A percentile compares a stretch with the other conserved stretches of the same genome.
phyloP scores from a whole-genome alignment of 805 yeast species.

The Saccharomyces kudriavzevii region DNA sequence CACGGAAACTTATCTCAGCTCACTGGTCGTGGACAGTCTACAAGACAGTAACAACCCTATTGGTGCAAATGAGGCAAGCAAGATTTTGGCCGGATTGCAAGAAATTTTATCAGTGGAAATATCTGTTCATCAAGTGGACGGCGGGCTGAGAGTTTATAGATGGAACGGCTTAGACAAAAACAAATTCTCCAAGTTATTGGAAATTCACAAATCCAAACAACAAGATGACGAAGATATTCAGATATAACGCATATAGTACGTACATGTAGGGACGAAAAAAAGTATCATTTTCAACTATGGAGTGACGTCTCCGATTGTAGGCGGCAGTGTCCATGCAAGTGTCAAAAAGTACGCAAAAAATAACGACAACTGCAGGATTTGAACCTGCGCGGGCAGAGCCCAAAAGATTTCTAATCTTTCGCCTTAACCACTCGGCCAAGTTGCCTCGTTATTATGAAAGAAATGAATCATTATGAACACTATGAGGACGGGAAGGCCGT shows the following conservation, averaged over 20 bases:
- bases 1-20: conserved; percentile 21
- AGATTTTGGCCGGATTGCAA: conserved; percentile 19
- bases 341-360: conserved; percentile 19
- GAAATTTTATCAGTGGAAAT: conserved; percentile 11
- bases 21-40: conserved; percentile 26
- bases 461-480: too few relatives aligned
- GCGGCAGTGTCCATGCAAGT: background rate
- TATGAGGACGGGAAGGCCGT: too few relatives aligned
- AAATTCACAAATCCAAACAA: background rate
- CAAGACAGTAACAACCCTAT: conserved; percentile 29
- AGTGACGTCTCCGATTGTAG: background rate
- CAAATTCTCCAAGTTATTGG: background rate
- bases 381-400: conserved; percentile 52
- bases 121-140: conserved; percentile 16
- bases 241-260: background rate
- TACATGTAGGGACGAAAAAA: background rate
- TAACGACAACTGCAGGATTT: conserved; percentile 60
- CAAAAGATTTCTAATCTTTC: conserved; percentile 50
- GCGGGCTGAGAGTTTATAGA: conserved; percentile 25
- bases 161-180: conserved; percentile 21
- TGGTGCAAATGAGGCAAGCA: conserved; percentile 22
- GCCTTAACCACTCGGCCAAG: conserved; percentile 59
- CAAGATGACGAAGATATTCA: background rate
- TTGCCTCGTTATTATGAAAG: conserved; percentile 22
- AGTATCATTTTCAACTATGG: background rate